Conservation (phyloP, 1,139 yeast species). For the Sugiyamaella neomexicana region DNA sequence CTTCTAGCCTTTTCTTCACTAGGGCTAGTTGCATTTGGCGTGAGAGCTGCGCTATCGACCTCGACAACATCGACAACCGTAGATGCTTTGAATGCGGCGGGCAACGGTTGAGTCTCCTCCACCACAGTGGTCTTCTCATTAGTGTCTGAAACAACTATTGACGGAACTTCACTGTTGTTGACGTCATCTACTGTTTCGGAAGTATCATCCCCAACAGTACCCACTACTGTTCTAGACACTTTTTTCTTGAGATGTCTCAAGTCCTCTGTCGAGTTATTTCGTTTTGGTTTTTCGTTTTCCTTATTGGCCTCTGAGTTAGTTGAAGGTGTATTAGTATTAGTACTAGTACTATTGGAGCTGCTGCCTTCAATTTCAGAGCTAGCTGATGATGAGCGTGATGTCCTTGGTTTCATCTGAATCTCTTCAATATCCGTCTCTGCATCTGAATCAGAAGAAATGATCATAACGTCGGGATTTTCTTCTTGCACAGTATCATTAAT, state of each 20-base stretch:
- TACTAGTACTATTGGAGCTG: neutral
- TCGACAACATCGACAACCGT: slow-evolving; percentile 9
- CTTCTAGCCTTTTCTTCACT: slow-evolving; percentile 27
- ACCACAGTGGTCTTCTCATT: neutral
- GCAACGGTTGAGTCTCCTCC: neutral
- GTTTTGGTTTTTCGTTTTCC: slow-evolving; percentile 20
- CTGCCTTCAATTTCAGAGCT: slow-evolving; percentile 9
- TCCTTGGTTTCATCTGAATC: slow-evolving; percentile 15
- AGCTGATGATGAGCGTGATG: slow-evolving; percentile 2
- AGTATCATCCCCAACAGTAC: too few relatives aligned
- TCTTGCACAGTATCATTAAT: neutral
- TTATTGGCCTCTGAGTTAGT: slow-evolving; percentile 11
- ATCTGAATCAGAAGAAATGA: slow-evolving; percentile 17
- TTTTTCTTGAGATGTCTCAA: slow-evolving; percentile 13
- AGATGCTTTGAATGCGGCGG: neutral
- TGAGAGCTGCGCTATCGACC: slow-evolving; percentile 10
- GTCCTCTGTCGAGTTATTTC: slow-evolving; percentile 17
- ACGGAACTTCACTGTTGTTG: neutral
- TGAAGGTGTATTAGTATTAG: neutral
- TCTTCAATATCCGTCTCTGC: slow-evolving; percentile 21
- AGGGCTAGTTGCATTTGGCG: slow-evolving; percentile 1
- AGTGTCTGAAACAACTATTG: neutral
- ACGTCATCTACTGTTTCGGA: neutral
- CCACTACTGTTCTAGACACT: slow-evolving; percentile 10
- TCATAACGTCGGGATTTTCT: slow-evolving; percentile 15